Evolutionary conservation across 2,329 filamentous ascomycete species (phyloP), one percentile per base, ranked within the genome.

Genomic region (Ophiostoma sp.): DNA sequence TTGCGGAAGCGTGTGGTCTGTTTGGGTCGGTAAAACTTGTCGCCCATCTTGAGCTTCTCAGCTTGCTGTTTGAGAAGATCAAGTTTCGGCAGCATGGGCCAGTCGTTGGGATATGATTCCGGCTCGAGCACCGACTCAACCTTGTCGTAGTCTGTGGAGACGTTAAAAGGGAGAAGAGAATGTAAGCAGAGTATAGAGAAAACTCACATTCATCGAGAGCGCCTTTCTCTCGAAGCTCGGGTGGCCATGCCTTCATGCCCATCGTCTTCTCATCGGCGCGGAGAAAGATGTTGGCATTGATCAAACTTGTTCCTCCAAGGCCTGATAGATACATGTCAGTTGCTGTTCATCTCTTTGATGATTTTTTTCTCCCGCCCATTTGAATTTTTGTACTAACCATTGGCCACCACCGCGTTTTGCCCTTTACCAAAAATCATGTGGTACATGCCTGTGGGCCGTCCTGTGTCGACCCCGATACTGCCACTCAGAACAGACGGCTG

Each of bases 281-380:
- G 19, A 92, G 81, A 76, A 90, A 92, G 1, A 92, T 87, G 77
- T 92, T 92, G 11, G 90, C 89, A 75, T 92, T 92, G 55, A 92
- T 85, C 36, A 92, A 79, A 78, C 88, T 91, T 1, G 89, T 90
- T 11, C 90, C 90, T 12, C 90, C 90, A 39, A 92, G 86, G 1
- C 89, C 85, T 87, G 52, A 83, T 2, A 45, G 25, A 1, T n/a
- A 12, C 9, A 0, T 15, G n/a, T 61, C 31, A 70, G 36, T 22
- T 42, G 6, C 5, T 42, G 6, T 42, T 6, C 11, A 11, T 17
- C 2, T 48, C 15, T 22, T 52, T 52, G 17, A 42, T 45, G 4
- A 12, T 25, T 63, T 25, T 8, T 36, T 22, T 15, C 42, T 25
- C 42, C 12, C n/a, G 45, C 22, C 0, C 36, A 15, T 12, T 15